A percentile compares a stretch with the other conserved stretches of the same genome.
phyloP scores from a whole-genome alignment of 108 stramenopile genomes.

The Discostella stelligeroides region DNA sequence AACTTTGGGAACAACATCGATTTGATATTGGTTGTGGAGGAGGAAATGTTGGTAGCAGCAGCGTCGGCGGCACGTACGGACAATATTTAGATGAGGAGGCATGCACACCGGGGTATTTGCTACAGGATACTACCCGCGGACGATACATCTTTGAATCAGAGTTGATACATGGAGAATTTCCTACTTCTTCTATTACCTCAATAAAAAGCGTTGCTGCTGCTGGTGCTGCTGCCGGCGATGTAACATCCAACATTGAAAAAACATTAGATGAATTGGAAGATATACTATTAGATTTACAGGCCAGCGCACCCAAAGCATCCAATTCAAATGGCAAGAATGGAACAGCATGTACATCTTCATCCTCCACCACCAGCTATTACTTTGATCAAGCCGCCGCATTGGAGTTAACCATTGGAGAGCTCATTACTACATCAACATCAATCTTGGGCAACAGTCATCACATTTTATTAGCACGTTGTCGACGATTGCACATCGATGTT shows the following conservation, averaged over 20 bases:
- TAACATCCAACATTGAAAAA: constrained; percentile 66
- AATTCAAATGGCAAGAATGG: constrained; percentile 2
- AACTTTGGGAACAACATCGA: constrained; percentile 83
- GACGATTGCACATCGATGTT: constrained; percentile 60
- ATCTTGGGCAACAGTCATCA: constrained; percentile 61
- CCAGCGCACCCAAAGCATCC: constrained; percentile 3
- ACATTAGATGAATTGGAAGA: constrained; percentile 66
- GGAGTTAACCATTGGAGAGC: constrained; percentile 61
- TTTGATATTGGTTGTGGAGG: constrained; percentile 92
- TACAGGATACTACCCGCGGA: constrained; percentile 19
- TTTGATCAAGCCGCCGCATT: constrained; percentile 61
- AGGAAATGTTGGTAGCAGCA: constrained; percentile 23
- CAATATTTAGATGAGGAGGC: constrained; percentile 14
- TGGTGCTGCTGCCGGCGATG: neutral
- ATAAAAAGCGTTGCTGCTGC: constrained; percentile 23
- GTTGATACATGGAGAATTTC: constrained; percentile 55
- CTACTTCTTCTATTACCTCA: constrained; percentile 39
- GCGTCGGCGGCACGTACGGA: no score
- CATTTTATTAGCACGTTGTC: constrained; percentile 67
- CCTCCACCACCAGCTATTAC: neutral
- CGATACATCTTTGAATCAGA: constrained; percentile 41
- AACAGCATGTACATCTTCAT: neutral
- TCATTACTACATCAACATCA: constrained; percentile 52
- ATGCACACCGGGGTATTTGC: neutral
- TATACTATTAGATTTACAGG: constrained; percentile 50